Conservation (phyloP, 1,284 basidiomycete genomes). For the Microstroma glucosiphilum region DNA sequence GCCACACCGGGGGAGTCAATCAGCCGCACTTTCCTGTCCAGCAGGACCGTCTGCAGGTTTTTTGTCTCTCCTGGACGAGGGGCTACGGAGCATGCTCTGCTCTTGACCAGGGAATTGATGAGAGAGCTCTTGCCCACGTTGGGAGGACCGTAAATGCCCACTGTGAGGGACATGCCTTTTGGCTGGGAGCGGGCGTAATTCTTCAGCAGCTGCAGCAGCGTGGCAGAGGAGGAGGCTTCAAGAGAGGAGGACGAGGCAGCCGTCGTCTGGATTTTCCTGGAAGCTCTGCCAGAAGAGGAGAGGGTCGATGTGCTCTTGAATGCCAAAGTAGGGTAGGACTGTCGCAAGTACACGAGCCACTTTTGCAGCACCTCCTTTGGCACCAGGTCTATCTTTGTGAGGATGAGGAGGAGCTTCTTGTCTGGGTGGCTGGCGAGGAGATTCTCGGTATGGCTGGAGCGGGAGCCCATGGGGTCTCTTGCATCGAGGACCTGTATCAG, state of each 20-base stretch:
- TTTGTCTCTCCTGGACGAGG: constrained; percentile 92
- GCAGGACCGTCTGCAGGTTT: constrained; percentile 82
- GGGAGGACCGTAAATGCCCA: constrained; percentile 92
- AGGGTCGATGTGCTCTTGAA: constrained; percentile 60
- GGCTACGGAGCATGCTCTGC: constrained; percentile 69
- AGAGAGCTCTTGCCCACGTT: constrained; percentile 95
- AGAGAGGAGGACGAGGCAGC: constrained; percentile 38
- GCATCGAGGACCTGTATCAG: constrained; percentile 55
- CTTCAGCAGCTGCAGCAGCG: constrained; percentile 78
- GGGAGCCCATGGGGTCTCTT: constrained; percentile 56
- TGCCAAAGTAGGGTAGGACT: constrained; percentile 85
- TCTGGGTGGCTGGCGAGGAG: constrained; percentile 31
- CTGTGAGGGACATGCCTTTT: constrained; percentile 56
- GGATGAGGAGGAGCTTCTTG: constrained; percentile 38
- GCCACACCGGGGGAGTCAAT: constrained; percentile 96
- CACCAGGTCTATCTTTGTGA: constrained; percentile 59
- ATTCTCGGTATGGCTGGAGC: constrained; percentile 37
- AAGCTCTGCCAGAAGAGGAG: background rate
- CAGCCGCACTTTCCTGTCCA: constrained; percentile 85
- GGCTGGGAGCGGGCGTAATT: constrained; percentile 62
- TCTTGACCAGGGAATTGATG: constrained; percentile 86
- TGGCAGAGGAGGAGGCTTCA: constrained; percentile 55
- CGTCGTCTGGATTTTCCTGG: background rate
- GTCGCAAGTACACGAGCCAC: constrained; percentile 83
- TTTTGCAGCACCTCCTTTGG: constrained; percentile 79